Base-by-base conservation (phyloP, 129 eudicot species). In the Artemisia tridentata region DNA sequence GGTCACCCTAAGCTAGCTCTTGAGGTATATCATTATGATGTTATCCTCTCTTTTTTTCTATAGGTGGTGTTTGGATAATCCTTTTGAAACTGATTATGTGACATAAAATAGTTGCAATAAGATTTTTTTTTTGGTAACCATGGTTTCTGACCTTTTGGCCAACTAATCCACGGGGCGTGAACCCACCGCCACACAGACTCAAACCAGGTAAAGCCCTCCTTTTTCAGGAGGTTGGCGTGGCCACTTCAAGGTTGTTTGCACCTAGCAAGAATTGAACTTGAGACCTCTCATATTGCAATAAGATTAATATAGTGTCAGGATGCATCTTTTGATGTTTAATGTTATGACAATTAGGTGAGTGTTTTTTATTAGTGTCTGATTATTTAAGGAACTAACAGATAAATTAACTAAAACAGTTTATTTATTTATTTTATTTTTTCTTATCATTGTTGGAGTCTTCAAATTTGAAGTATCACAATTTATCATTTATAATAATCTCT, bases 1-100 rank as follows among this genome's bases (percentile, higher is more conserved):
- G 99, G 99, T 62, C 96, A 95, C 78, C 99, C 99, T 59, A 86
- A 85, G 72, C 80, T 85, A 75, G 96, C 96, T 79, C 79, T 95
- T 67, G 95, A 95, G 88, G 98, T 87, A 87, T 71, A 75, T 69
- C 43, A 47, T 71, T 38, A 76, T 34, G 25, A 7, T 61, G 49
- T 29, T 53, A 54, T 60, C 41, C 23, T 9, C 57, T 38, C 43
- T 16, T 59, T 10, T n/a, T 77, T 62, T 53, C 18, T 14, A 31
- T 41, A 54, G 25, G 23, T 41, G 66, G 18, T 70, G 53, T 58
- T 54, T 43, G 45, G 45, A 38, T 38, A 2, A 38, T 38, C 19
- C 18, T 51, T 51, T 51, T 57, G 65, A 15, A 43, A 18, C 12
- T 55, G 55, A 23, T 41, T 13, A 43, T 51, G 48, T 68, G 61